Percentiles rank a stretch among this genome's conserved stretches.
phyloP scores from a whole-genome alignment of 2,329 filamentous ascomycete genomes.

The Microdochium trichocladiopsis region DNA sequence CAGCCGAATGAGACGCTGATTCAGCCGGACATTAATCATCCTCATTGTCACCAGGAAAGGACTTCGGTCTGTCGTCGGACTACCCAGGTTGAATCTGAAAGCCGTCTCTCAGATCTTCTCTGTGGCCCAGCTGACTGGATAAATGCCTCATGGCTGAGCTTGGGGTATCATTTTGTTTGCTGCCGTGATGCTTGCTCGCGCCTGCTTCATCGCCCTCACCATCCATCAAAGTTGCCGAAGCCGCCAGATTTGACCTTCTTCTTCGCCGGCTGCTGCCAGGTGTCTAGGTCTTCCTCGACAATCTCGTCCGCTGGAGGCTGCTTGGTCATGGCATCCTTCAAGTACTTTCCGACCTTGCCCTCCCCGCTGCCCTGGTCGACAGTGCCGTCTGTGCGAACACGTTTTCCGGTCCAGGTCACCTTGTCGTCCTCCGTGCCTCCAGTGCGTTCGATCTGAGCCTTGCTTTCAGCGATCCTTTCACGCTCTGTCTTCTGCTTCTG shows the following conservation, averaged over 20 bases:
- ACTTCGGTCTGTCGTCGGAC: too few species aligned
- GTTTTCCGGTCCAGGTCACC: slow-evolving; percentile 94
- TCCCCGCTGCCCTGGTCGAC: slow-evolving; percentile 36
- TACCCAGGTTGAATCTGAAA: too few species aligned
- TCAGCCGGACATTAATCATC: too few species aligned
- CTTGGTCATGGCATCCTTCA: slow-evolving; percentile 51
- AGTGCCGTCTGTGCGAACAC: slow-evolving; percentile 63
- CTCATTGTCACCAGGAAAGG: too few species aligned
- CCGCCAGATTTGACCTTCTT: slow-evolving; percentile 77
- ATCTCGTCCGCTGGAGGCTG: slow-evolving; percentile 46
- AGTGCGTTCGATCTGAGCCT: slow-evolving; percentile 52
- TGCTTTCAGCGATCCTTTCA: slow-evolving; percentile 49
- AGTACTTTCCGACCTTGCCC: slow-evolving; percentile 68
- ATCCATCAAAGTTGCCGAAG: slow-evolving; percentile 92
- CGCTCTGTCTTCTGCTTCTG: slow-evolving; percentile 63
- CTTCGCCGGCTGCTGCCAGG: slow-evolving; percentile 63
- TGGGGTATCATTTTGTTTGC: not conserved
- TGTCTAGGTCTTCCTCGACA: slow-evolving; percentile 52
- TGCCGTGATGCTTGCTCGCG: not conserved
- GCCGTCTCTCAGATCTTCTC: too few species aligned
- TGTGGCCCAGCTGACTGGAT: too few species aligned
- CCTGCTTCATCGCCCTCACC: slow-evolving; percentile 46
- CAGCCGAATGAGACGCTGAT: too few species aligned
- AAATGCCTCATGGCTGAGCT: too few species aligned
- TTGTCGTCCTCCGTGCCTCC: slow-evolving; percentile 81